Evolutionary conservation across 495 filamentous ascomycete genomes (phyloP), one percentile per base, ranked within the genome.

Genomic region (Aspergillus ellipticus): DNA sequence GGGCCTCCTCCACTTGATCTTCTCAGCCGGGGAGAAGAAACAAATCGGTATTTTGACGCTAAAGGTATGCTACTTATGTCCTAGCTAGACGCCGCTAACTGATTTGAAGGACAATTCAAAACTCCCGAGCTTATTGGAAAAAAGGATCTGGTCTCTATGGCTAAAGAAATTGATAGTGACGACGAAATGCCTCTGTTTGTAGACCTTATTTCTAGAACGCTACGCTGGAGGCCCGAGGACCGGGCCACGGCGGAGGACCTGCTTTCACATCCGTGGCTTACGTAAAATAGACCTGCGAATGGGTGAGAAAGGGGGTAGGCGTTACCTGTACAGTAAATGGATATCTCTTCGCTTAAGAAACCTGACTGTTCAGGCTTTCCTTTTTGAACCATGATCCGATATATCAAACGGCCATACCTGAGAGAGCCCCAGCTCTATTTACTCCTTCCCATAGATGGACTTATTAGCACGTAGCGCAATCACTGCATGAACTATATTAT

Each of bases 1-100:
- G 68, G 66, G 24, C 56, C 57, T 15, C 68, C 60, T 37, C 68
- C 68, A 43, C 22, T 48, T 42, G 58, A 63, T 54, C 52, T 69
- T 37, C 55, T 71, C 46, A 35, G 35, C 22, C 56, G 56, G 16
- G 60, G 64, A 51, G 45, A 50, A 50, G 37, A 58, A 46, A 60
- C 53, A 31, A 33, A 24, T 35, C 63, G 63, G 31, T 71, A 62
- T 53, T 71, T 67, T 55, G 43, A 56, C 21, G 58, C 16, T 35
- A 0, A 57, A 57, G 60, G 56, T 58, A 62, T 62, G 48, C 46
- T 56, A 3, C 29, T 26, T 52, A 17, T 45, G 33, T 53, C 35
- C 19, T 54, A 46, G n/a, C 19, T 56, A 53, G 42, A 50, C 52
- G 7, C 31, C 49, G 52, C 55, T 62, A 41, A 62, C 49, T 50